A percentile compares a stretch with the other conserved stretches of the same genome.
phyloP scores from a whole-genome alignment of 2,329 filamentous ascomycete species.

The Aspergillus sp. region DNA sequence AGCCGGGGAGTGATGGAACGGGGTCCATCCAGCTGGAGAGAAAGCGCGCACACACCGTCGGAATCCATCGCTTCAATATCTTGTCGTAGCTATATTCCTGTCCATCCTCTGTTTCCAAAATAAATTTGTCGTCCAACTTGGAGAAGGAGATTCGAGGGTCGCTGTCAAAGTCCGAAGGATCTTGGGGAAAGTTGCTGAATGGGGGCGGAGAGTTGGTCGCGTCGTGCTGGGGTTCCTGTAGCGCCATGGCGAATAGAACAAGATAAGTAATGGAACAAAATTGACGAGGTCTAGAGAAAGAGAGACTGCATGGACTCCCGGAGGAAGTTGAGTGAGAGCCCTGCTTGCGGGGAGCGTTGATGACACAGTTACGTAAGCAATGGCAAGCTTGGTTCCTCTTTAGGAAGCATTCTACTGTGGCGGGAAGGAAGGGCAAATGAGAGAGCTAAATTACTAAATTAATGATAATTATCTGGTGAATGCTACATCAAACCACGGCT shows the following conservation, averaged over 20 bases:
- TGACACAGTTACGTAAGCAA: conserved; percentile 13
- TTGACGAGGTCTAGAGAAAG: not conserved
- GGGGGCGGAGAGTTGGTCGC: conserved; percentile 17
- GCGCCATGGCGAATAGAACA: conserved; percentile 20
- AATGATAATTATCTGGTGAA: not conserved
- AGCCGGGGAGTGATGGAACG: conserved; percentile 7
- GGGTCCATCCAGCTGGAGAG: conserved; percentile 15
- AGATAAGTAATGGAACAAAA: not conserved
- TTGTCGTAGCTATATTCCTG: conserved; percentile 81
- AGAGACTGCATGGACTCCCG: not conserved
- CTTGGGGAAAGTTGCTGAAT: conserved; percentile 47
- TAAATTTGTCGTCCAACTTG: conserved; percentile 76
- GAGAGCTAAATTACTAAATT: too few species aligned
- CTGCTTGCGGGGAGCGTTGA: conserved; percentile 8
- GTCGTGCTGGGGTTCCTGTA: conserved; percentile 20
- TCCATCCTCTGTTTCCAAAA: conserved; percentile 81
- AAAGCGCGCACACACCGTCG: conserved; percentile 50
- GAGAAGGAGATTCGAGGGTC: conserved; percentile 87
- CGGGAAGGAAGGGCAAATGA: too few species aligned
- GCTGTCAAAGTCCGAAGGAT: conserved; percentile 67
- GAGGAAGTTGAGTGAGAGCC: not conserved
- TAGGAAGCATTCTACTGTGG: not conserved
- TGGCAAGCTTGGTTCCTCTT: not conserved
- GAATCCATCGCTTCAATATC: conserved; percentile 71
- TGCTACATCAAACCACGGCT: not conserved